These are phyloP conservation scores for Aspergillus awamori DNA, from an alignment of 2,329 filamentous ascomycete genomes.

Conservation along the genomic window DNA sequence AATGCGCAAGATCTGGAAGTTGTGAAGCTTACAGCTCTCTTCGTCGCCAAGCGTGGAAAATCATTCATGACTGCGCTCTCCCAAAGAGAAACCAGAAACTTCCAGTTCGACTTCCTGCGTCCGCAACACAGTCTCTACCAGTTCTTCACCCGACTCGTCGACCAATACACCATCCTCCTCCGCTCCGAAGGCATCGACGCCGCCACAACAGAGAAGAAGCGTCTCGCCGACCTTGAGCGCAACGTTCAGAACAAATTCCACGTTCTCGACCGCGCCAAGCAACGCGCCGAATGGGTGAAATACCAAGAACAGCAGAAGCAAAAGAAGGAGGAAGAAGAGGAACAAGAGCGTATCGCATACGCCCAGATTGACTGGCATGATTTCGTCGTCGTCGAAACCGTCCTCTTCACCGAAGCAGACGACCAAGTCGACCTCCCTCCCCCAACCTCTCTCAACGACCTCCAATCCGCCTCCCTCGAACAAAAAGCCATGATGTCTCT, in stretches of 20 bases:
- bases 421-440: slow-evolving; percentile 84
- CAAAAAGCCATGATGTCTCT: slow-evolving; percentile 92
- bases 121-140: slow-evolving; percentile 95
- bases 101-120: slow-evolving; percentile 93
- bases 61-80: slow-evolving; percentile 88
- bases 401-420: slow-evolving; percentile 86
- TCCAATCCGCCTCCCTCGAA: slow-evolving; percentile 92
- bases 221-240: slow-evolving; percentile 70
- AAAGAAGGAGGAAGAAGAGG: slow-evolving; percentile 84
- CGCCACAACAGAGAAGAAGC: slow-evolving; percentile 70
- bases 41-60: slow-evolving; percentile 89
- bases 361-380: slow-evolving; percentile 97
- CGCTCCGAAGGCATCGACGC: slow-evolving; percentile 69
- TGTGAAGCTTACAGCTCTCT: slow-evolving; percentile 77
- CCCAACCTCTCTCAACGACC: slow-evolving; percentile 83
- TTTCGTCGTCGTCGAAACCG: slow-evolving; percentile 93
- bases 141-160: slow-evolving; percentile 88
- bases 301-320: slow-evolving; percentile 82
- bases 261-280: slow-evolving; percentile 76
- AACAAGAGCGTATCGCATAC: slow-evolving; percentile 75
- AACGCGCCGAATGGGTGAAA: slow-evolving; percentile 84
- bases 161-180: slow-evolving; percentile 86
- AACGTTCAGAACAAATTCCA: slow-evolving; percentile 80
- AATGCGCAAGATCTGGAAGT: slow-evolving; percentile 86
- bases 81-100: slow-evolving; percentile 86